Evolutionary conservation across 2,329 filamentous ascomycete species (phyloP).

Genomic region (Cyclaneusma minus): DNA sequence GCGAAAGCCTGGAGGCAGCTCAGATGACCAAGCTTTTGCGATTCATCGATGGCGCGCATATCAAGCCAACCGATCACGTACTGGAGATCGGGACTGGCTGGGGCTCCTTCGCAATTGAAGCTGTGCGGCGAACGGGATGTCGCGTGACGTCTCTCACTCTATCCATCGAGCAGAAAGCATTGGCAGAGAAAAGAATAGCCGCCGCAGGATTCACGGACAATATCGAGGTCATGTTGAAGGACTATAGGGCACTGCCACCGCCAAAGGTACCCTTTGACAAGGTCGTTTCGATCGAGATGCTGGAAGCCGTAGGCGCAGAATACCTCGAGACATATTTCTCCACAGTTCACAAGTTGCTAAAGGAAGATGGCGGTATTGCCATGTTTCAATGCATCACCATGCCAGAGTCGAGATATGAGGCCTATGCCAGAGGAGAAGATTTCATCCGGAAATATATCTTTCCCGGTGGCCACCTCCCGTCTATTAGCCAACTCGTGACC

Average conservation of each 20-base stretch:
- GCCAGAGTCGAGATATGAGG: conserved; percentile 51
- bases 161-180: conserved; percentile 50
- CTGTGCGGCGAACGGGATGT: conserved; percentile 50
- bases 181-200: conserved; percentile 49
- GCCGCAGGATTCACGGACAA: conserved; percentile 41
- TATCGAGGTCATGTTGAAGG: conserved; percentile 50
- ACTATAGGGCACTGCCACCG: conserved; percentile 47
- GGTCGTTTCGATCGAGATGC: conserved; percentile 62
- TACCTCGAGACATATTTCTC: conserved; percentile 53
- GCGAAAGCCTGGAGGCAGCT: conserved; percentile 46
- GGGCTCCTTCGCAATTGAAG: conserved; percentile 59
- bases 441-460: conserved; percentile 70
- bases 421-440: conserved; percentile 50
- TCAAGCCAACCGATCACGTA: conserved; percentile 51
- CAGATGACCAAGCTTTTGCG: conserved; percentile 51
- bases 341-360: conserved; percentile 46
- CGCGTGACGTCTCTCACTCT: conserved; percentile 53
- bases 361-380: conserved; percentile 48
- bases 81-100: conserved; percentile 64
- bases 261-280: conserved; percentile 48
- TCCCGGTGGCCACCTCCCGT: conserved; percentile 57
- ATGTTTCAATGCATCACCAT: conserved; percentile 69
- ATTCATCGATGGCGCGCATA: conserved; percentile 48
- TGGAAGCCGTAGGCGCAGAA: conserved; percentile 57
- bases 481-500: conserved; percentile 36